Percentiles rank a stretch among this genome's conserved stretches.
These are phyloP conservation scores for Voacanga thouarsii DNA, from an alignment of 257 asterid species.

Conservation along the genomic window DNA sequence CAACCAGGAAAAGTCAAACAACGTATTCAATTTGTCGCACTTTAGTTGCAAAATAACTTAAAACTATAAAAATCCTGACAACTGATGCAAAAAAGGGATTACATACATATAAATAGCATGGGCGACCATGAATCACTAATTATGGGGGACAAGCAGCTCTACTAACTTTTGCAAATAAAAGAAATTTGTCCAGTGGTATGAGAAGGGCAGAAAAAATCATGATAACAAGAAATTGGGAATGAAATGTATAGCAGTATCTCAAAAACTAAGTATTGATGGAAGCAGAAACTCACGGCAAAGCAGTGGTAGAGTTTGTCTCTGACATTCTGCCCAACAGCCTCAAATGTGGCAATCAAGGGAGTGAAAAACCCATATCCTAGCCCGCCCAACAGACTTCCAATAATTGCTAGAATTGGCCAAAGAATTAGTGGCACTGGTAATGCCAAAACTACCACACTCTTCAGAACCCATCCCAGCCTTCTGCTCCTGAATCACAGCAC, in stretches of 20 bases:
- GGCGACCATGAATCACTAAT: not conserved
- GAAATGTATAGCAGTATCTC: no score
- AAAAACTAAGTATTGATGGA: not conserved
- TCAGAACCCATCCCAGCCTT: constrained; percentile 74
- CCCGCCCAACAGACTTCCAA: constrained; percentile 75
- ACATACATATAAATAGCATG: not conserved
- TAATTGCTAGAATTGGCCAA: constrained; percentile 60
- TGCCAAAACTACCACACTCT: constrained; percentile 42
- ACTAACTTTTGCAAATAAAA: not conserved
- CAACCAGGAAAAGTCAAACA: no score
- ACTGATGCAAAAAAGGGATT: not conserved
- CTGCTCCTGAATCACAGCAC: constrained; percentile 46
- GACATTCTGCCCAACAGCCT: constrained; percentile 67
- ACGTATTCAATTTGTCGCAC: no score
- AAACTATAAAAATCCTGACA: not conserved
- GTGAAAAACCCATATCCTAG: constrained; percentile 72
- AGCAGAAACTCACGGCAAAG: constrained; percentile 49
- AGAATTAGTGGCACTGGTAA: constrained; percentile 63
- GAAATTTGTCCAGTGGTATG: not conserved
- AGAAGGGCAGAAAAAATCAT: not conserved
- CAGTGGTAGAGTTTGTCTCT: constrained; percentile 59
- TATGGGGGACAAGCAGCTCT: not conserved
- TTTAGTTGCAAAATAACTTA: no score
- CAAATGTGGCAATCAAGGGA: constrained; percentile 83
- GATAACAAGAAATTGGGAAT: not conserved